Conservation (phyloP, 306 rosid genomes). For the Cucurbita moschata region DNA sequence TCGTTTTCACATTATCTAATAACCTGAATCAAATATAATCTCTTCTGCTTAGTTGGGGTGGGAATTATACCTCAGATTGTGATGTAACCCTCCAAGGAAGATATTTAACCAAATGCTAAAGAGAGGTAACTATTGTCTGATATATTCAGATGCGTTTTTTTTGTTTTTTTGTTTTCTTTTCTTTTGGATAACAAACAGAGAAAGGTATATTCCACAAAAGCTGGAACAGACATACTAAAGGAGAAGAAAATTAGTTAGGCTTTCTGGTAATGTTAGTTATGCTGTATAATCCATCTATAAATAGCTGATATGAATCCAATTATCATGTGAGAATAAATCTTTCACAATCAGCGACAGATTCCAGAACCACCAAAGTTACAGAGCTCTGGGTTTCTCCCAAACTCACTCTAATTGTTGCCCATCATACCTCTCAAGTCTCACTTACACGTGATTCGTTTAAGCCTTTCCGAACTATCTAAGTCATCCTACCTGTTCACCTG, state of each 20-base stretch:
- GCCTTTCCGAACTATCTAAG: background rate
- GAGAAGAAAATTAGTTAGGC: background rate
- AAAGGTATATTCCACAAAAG: background rate
- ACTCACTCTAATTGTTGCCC: background rate
- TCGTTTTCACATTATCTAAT: background rate
- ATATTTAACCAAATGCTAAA: background rate
- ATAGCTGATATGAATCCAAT: background rate
- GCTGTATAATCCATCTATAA: background rate
- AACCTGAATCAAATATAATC: background rate
- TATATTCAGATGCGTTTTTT: background rate
- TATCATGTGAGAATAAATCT: background rate
- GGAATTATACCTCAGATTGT: background rate
- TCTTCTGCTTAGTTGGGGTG: background rate
- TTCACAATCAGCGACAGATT: background rate
- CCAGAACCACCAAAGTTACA: background rate
- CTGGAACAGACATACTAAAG: no score
- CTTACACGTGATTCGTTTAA: background rate
- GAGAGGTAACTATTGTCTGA: background rate
- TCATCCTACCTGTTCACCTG: background rate
- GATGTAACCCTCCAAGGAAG: background rate
- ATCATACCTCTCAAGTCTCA: background rate
- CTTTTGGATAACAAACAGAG: background rate
- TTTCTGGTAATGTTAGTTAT: background rate
- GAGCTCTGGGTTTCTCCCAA: background rate
- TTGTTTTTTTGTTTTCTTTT: background rate